These are phyloP conservation scores for Lophiostoma macrostomum DNA, from an alignment of 495 filamentous ascomycete genomes.

Conservation along the genomic window DNA sequence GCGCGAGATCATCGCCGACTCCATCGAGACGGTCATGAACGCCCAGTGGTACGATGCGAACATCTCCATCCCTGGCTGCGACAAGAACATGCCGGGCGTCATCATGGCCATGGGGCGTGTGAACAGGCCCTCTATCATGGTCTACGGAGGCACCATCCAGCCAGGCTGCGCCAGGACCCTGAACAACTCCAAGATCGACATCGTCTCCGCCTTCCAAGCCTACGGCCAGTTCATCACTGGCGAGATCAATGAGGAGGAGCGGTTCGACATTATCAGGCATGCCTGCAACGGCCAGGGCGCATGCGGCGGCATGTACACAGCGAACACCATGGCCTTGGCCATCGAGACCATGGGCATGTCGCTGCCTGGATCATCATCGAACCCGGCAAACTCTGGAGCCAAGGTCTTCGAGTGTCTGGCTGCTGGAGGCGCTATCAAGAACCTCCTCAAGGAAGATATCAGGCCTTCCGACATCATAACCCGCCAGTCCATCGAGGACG, in stretches of 20 bases:
- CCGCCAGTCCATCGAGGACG: conserved; percentile 88
- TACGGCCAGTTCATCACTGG: conserved; percentile 93
- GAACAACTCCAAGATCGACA: conserved; percentile 78
- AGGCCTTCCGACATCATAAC: conserved; percentile 86
- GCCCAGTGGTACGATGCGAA: conserved; percentile 99
- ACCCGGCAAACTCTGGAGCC: conserved; percentile 79
- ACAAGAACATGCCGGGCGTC: conserved; percentile 99
- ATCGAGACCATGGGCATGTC: conserved; percentile 97
- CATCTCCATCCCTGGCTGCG: conserved; percentile 96
- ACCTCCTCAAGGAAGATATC: conserved; percentile 83
- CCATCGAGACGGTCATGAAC: conserved; percentile 97
- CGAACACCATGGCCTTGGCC: conserved; percentile 97
- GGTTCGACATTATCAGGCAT: conserved; percentile 91
- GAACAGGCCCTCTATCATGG: conserved; percentile 92
- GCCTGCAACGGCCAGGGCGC: conserved; percentile 92
- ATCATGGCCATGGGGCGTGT: conserved; percentile 96
- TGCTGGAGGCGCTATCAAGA: conserved; percentile 83
- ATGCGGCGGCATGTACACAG: conserved; percentile 99
- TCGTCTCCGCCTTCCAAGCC: conserved; percentile 95
- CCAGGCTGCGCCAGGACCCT: conserved; percentile 75
- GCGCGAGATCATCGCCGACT: conserved; percentile 93
- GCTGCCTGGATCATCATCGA: conserved; percentile 87
- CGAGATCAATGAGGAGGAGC: conserved; percentile 83
- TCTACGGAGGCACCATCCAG: conserved; percentile 93
- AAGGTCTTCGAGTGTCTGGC: conserved; percentile 84